Evolutionary conservation across 352 stramenopile species (phyloP).

Genomic region (Phytophthora tentaculata): DNA sequence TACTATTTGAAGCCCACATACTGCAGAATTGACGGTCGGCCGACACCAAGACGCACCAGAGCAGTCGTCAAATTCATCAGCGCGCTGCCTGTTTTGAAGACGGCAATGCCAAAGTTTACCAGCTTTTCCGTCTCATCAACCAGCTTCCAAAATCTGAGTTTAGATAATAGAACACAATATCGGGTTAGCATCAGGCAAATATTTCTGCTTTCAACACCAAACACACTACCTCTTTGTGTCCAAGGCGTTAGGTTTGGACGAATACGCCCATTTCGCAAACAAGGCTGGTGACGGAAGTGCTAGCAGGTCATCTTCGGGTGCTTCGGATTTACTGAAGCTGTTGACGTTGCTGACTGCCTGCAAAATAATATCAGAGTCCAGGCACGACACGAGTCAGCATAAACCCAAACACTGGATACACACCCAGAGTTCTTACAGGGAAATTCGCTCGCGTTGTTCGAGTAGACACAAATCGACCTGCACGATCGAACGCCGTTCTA

Average conservation of each 20-base stretch:
- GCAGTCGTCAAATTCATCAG: constrained; percentile 53
- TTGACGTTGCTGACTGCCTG: constrained; percentile 25
- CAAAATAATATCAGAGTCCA: constrained; percentile 8
- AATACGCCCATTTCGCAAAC: constrained; percentile 31
- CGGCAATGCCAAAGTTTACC: constrained; percentile 69
- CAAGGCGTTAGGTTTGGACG: constrained; percentile 38
- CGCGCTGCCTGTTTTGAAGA: constrained; percentile 48
- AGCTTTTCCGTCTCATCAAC: constrained; percentile 68
- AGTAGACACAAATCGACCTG: constrained; percentile 41
- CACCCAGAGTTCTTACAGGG: constrained; percentile 33
- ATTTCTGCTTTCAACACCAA: not conserved
- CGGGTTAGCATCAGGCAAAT: not conserved
- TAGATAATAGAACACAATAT: too few species aligned
- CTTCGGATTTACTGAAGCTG: constrained; percentile 52
- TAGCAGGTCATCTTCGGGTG: constrained; percentile 70
- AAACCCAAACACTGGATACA: not conserved
- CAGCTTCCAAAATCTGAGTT: constrained; percentile 67
- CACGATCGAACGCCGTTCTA: constrained; percentile 61
- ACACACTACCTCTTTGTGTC: constrained; percentile 54
- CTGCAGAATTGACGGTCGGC: constrained; percentile 61
- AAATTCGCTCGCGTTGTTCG: constrained; percentile 36
- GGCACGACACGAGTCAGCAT: not conserved
- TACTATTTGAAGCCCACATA: constrained; percentile 31
- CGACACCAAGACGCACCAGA: constrained; percentile 64
- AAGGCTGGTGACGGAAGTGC: constrained; percentile 52